Conservation (phyloP, 805 yeast genomes). For the Ascoidea tarda region DNA sequence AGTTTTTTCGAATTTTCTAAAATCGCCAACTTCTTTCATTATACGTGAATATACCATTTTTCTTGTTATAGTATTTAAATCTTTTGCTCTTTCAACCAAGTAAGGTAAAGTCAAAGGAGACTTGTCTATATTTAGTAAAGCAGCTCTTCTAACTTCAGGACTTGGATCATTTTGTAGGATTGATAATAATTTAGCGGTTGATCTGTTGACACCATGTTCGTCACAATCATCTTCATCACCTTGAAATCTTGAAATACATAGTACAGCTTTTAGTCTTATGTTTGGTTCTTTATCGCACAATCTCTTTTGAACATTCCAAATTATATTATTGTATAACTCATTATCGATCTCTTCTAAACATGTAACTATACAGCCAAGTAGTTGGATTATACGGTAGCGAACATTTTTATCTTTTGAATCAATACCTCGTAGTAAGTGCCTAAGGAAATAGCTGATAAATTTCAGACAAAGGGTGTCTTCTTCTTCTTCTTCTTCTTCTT, state of each 20-base stretch:
- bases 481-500: constrained; percentile 20
- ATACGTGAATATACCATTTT: constrained; percentile 57
- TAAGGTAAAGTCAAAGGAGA: constrained; percentile 36
- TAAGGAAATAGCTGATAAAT: constrained; percentile 46
- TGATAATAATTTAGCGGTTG: constrained; percentile 30
- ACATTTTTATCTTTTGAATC: constrained; percentile 68
- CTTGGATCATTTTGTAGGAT: constrained; percentile 65
- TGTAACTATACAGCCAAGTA: constrained; percentile 57
- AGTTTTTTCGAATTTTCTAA: constrained; percentile 34
- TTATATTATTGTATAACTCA: constrained; percentile 48
- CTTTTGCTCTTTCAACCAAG: constrained; percentile 73
- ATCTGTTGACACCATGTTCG: constrained; percentile 27
- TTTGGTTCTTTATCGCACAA: constrained; percentile 61
- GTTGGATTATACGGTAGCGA: constrained; percentile 66
- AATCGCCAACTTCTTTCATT: constrained; percentile 52
- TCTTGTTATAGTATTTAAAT: constrained; percentile 57
- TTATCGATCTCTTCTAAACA: constrained; percentile 65
- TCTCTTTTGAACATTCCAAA: constrained; percentile 46
- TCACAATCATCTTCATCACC: constrained; percentile 23
- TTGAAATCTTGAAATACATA: constrained; percentile 70
- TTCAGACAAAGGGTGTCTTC: constrained; percentile 27
- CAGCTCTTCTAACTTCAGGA: constrained; percentile 83
- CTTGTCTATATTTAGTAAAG: constrained; percentile 55
- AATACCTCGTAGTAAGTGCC: constrained; percentile 63
- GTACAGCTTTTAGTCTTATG: constrained; percentile 75